Evolutionary conservation across 1,284 basidiomycete species (phyloP).

Genomic region (Puccinia coronata): DNA sequence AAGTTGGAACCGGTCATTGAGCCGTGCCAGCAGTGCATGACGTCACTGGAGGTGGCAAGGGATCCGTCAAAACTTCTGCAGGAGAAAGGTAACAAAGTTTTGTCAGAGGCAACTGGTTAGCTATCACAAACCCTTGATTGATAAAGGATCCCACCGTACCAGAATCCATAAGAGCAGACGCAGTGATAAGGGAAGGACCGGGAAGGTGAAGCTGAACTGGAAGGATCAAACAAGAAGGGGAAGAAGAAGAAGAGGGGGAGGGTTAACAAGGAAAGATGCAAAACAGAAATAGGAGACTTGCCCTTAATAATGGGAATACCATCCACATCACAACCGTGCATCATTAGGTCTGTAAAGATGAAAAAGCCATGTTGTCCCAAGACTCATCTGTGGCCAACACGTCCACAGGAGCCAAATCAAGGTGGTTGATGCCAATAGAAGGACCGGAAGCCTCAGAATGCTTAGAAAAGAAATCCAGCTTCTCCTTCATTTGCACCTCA

Average conservation of each 20-base stretch:
- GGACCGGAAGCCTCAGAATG: not conserved
- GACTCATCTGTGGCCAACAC: too few relatives aligned
- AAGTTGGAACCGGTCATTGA: too few relatives aligned
- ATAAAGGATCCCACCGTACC: slow-evolving; percentile 1
- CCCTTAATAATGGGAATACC: not conserved
- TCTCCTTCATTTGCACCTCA: not conserved
- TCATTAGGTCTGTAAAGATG: not conserved
- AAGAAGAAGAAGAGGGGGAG: not conserved
- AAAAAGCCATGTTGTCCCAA: not conserved
- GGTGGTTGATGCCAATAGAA: not conserved
- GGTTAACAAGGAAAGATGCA: not conserved
- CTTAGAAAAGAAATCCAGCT: not conserved
- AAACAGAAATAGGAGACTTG: not conserved
- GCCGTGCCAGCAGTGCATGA: not conserved
- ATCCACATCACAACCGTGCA: not conserved
- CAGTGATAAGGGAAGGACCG: not conserved
- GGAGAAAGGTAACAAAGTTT: not conserved
- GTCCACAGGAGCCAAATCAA: not conserved
- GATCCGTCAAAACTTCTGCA: slow-evolving; percentile 29
- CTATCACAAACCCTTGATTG: not conserved
- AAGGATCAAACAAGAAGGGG: not conserved
- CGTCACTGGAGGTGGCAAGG: not conserved
- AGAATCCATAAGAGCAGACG: not conserved
- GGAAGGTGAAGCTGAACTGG: not conserved
- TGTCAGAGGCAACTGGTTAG: not conserved